Conservation (phyloP, 2,329 filamentous ascomycete genomes). For the Lecanicillium sp. region DNA sequence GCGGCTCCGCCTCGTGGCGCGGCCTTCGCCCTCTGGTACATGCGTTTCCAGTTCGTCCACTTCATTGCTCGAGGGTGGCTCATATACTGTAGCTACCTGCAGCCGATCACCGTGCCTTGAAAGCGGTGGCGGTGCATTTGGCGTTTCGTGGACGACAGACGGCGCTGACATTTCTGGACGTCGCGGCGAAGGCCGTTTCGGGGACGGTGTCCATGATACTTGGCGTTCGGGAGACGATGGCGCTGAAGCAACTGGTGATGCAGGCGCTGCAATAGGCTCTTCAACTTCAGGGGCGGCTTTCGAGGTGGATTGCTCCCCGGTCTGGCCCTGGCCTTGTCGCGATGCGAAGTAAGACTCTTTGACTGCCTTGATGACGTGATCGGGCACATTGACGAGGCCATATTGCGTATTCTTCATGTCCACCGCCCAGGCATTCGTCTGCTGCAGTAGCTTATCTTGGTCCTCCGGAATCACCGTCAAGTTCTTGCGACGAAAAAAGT, state of each 20-base stretch:
- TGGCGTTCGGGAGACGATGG: slow-evolving; percentile 10
- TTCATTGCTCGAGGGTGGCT: slow-evolving; percentile 3
- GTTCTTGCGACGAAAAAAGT: slow-evolving; percentile 18
- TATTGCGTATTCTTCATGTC: slow-evolving; percentile 16
- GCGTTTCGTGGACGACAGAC: slow-evolving; percentile 17
- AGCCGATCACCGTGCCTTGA: neutral
- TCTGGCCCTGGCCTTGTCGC: too few species aligned
- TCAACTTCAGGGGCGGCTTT: neutral
- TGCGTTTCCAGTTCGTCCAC: slow-evolving; percentile 31
- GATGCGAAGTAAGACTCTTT: slow-evolving; percentile 10
- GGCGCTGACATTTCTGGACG: slow-evolving; percentile 11
- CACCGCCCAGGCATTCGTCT: slow-evolving; percentile 27
- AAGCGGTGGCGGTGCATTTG: slow-evolving; percentile 10
- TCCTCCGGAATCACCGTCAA: slow-evolving; percentile 27
- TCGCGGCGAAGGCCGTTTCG: slow-evolving; percentile 3
- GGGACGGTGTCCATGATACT: slow-evolving; percentile 17
- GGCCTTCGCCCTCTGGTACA: slow-evolving; percentile 23
- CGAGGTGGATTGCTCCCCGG: neutral
- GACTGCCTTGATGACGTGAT: slow-evolving; percentile 24
- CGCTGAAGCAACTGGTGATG: neutral
- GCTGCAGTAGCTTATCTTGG: slow-evolving; percentile 29
- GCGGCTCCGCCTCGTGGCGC: slow-evolving; percentile 5
- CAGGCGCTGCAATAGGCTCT: neutral
- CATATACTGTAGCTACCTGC: too few species aligned
- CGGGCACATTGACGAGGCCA: slow-evolving; percentile 25